Conservation (phyloP, 1,284 basidiomycete genomes). For the Coniferiporia sulphurascens region DNA sequence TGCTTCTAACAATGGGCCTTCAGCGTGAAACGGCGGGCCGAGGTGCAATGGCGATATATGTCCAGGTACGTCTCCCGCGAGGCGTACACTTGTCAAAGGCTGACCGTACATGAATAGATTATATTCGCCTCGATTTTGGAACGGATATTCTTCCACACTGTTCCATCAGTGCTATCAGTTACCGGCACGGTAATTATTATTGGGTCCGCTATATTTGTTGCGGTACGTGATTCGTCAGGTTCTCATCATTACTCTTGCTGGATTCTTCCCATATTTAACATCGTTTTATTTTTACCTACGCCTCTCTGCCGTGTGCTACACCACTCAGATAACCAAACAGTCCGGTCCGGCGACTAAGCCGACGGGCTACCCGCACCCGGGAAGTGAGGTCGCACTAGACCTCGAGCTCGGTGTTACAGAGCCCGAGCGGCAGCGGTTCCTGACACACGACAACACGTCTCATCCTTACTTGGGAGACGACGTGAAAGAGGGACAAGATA, state of each 20-base stretch:
- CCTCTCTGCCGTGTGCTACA: background rate
- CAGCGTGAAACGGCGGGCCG: constrained; percentile 62
- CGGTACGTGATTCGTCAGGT: constrained; percentile 30
- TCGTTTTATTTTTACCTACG: background rate
- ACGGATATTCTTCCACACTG: constrained; percentile 52
- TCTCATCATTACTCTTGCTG: background rate
- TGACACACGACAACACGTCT: background rate
- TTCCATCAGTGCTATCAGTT: constrained; percentile 48
- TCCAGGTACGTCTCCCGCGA: constrained; percentile 37
- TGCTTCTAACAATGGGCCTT: constrained; percentile 57
- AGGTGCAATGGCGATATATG: constrained; percentile 57
- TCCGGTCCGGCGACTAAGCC: background rate
- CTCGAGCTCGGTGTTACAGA: constrained; percentile 7
- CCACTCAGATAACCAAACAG: constrained; percentile 7
- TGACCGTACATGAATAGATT: constrained; percentile 34
- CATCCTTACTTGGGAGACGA: background rate
- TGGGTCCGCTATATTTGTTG: constrained; percentile 55
- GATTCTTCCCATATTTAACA: background rate
- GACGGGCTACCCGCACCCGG: background rate
- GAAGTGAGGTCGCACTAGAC: constrained; percentile 5
- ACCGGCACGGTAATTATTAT: constrained; percentile 56
- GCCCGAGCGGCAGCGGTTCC: constrained; percentile 3
- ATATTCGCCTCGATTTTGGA: constrained; percentile 58
- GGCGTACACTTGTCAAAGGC: background rate
- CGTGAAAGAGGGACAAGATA: background rate